Conservation (phyloP, 176 grass and related monocot genomes). For the Chloris gayana region DNA sequence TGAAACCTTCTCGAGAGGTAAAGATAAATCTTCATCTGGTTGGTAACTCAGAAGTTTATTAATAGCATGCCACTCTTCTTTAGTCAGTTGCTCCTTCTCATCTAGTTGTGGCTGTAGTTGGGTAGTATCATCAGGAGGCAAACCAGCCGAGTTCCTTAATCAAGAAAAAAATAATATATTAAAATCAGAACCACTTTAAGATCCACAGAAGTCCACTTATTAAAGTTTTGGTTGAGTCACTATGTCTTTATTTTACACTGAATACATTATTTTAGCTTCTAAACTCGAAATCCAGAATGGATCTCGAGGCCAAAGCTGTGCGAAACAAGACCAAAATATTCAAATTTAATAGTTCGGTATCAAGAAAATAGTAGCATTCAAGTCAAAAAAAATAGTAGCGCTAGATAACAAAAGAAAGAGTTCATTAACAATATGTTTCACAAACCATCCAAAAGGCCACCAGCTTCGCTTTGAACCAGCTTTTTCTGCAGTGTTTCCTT, state of each 20-base stretch:
- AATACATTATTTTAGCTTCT: background rate
- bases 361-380: constrained; percentile 19
- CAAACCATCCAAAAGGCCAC: constrained; percentile 92
- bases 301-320: background rate
- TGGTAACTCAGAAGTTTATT: constrained; percentile 95
- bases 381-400: constrained; percentile 22
- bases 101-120: constrained; percentile 52
- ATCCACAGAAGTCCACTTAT: background rate
- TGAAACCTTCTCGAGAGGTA: constrained; percentile 55
- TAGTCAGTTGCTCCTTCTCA: constrained; percentile 81
- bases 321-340: background rate
- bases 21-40: constrained; percentile 69
- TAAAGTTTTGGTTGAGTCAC: background rate
- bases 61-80: constrained; percentile 97
- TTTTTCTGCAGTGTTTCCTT: constrained; percentile 70
- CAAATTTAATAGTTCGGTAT: background rate
- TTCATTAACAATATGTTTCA: constrained; percentile 23
- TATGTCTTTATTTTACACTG: background rate
- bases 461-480: constrained; percentile 73
- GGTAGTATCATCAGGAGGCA: constrained; percentile 50
- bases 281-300: background rate
- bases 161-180: constrained; percentile 18
- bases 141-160: constrained; percentile 55
- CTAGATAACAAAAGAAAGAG: constrained; percentile 1
- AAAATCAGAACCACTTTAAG: background rate